A percentile compares a stretch with the other conserved stretches of the same genome.
These are phyloP conservation scores for Xylaria venustula DNA, from an alignment of 495 filamentous ascomycete species.

Conservation along the genomic window DNA sequence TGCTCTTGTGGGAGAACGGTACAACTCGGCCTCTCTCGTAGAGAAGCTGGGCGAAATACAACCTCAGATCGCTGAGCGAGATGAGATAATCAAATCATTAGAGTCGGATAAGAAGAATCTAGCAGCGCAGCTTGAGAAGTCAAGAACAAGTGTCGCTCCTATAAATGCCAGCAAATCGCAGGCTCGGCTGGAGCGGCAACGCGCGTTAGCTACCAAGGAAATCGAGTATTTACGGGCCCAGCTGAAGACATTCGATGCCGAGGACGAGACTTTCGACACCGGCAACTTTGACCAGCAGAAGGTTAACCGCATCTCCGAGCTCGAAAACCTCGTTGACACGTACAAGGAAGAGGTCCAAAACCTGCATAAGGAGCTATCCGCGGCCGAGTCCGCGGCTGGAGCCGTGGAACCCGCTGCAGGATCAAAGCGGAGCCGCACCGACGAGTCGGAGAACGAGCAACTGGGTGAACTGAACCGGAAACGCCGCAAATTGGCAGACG, in stretches of 20 bases:
- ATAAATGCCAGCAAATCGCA: slow-evolving; percentile 62
- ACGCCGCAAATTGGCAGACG: slow-evolving; percentile 79
- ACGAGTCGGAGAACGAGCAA: slow-evolving; percentile 66
- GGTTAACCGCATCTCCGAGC: slow-evolving; percentile 68
- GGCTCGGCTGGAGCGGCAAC: slow-evolving; percentile 73
- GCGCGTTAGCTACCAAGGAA: slow-evolving; percentile 81
- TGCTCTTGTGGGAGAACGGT: slow-evolving; percentile 75
- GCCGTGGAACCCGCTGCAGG: slow-evolving; percentile 37
- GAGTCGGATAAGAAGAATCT: slow-evolving; percentile 66
- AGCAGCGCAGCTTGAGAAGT: slow-evolving; percentile 66
- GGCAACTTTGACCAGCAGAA: slow-evolving; percentile 77
- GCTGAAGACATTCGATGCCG: slow-evolving; percentile 84
- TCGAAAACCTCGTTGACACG: slow-evolving; percentile 82
- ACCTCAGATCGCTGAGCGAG: slow-evolving; percentile 77
- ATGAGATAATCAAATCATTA: slow-evolving; percentile 68
- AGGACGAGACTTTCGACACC: slow-evolving; percentile 80
- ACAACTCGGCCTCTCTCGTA: slow-evolving; percentile 72
- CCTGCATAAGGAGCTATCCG: slow-evolving; percentile 67
- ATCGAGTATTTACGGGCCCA: slow-evolving; percentile 92
- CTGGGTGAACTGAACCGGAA: slow-evolving; percentile 81
- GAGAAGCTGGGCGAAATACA: slow-evolving; percentile 76
- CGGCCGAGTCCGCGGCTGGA: slow-evolving; percentile 46
- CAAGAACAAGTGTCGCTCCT: slow-evolving; percentile 49
- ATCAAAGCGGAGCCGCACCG: slow-evolving; percentile 57
- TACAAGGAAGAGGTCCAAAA: slow-evolving; percentile 81